These are phyloP conservation scores for Staphylotrichum longicolle DNA, from an alignment of 495 filamentous ascomycete species.

Conservation along the genomic window DNA sequence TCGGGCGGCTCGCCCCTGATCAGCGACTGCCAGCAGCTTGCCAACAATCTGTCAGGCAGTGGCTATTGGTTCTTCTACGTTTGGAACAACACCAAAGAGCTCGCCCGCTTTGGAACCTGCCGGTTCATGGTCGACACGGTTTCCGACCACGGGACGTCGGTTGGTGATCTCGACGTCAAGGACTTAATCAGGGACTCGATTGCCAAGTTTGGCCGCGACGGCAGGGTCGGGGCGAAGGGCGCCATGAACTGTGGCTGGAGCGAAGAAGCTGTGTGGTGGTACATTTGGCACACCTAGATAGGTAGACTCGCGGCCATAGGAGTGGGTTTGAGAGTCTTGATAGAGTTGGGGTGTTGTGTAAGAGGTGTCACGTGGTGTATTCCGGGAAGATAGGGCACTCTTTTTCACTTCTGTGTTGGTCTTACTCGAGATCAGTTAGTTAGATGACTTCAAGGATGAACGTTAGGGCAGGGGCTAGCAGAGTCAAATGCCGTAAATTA, in stretches of 20 bases:
- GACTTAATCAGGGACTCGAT: neutral
- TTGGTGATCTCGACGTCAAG: slow-evolving; percentile 1
- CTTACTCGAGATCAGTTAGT: no score
- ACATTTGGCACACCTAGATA: neutral
- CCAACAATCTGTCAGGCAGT: neutral
- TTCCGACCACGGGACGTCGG: neutral
- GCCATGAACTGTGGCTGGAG: neutral
- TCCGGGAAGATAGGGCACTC: no score
- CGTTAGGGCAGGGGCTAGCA: no score
- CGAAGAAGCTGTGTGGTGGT: neutral
- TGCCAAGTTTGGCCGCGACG: neutral
- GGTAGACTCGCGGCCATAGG: no score
- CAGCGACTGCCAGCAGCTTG: slow-evolving; percentile 9
- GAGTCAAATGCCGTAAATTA: no score
- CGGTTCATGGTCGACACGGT: neutral
- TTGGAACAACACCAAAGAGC: neutral
- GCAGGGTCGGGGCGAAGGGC: neutral
- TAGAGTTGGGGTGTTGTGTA: no score
- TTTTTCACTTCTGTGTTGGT: no score
- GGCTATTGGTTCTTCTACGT: neutral
- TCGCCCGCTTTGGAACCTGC: neutral
- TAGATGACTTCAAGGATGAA: no score
- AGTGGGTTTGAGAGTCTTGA: no score
- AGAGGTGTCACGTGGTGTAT: no score
- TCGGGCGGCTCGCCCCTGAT: neutral